Base-by-base conservation (phyloP, 169 alveolate species). In the Babesia ovis region DNA sequence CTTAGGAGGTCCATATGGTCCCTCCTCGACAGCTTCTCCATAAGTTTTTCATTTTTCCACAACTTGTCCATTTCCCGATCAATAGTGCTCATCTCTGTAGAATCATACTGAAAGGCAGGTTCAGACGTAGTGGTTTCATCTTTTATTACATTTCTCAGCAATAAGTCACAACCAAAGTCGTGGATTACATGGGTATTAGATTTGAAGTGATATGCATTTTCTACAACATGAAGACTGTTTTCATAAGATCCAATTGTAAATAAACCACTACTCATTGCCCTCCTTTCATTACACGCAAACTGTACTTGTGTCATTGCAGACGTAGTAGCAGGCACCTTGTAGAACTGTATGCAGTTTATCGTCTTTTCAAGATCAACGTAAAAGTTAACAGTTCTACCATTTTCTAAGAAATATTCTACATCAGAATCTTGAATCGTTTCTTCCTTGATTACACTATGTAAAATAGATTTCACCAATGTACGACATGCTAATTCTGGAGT, bases 341-440 rank as follows among this genome's bases (percentile, higher is more conserved):
- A 41, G 56, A 60, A 60, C 3, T 60, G 37, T 12, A 60, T 18
- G 41, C 8, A 6, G 41, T 60, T 60, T 2, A 60, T 20, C 0
- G 23, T 27, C 41, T 48, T 60, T 39, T 60, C 70, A 12, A 60
- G 37, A 42, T 60, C 70, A 25, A 60, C 56, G 39, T 60, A 60
- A 8, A 35, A 54, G 25, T 29, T 60, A 11, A 8, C 14, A 22
- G 70, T 60, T 31, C 57, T 39, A 16, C 70, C 70, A 6, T 34
- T 41, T 42, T 60, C 42, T n/a, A 42, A 4, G 8, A 60, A 18
- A 48, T 20, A 6, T 29, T 60, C 70, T 16, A 60, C 56, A 9
- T 60, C 32, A 42, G 9, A 12, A 29, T 60, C 70, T 3, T 16
- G 29, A 23, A 60, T 39, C 1, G 8, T 14, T 2, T 25, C n/a